Conservation (phyloP, 306 rosid genomes). For the Quercus wislizeni region DNA sequence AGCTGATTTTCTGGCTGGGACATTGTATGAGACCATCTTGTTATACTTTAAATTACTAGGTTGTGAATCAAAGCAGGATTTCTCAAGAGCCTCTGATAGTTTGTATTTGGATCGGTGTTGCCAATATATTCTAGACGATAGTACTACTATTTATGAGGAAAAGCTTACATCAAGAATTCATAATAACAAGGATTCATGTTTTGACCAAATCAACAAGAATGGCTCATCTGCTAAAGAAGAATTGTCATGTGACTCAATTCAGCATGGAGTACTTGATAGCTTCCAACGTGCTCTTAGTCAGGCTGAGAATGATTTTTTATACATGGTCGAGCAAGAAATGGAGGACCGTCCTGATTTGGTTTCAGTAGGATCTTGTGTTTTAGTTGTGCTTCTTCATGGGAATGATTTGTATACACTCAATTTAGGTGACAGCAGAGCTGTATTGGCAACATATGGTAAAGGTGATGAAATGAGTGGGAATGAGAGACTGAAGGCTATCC, state of each 20-base stretch:
- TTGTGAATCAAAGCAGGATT: slow-evolving; percentile 51
- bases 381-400: slow-evolving; percentile 83
- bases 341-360: slow-evolving; percentile 95
- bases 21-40: slow-evolving; percentile 81
- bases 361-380: slow-evolving; percentile 92
- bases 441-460: slow-evolving; percentile 57
- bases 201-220: slow-evolving; percentile 25
- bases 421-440: slow-evolving; percentile 95
- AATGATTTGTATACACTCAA: slow-evolving; percentile 81
- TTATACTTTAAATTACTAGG: slow-evolving; percentile 56
- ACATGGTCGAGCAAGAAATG: slow-evolving; percentile 99
- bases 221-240: slow-evolving; percentile 25
- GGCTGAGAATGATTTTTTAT: slow-evolving; percentile 83
- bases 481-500: slow-evolving; percentile 59
- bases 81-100: slow-evolving; percentile 22
- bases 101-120: slow-evolving; percentile 33
- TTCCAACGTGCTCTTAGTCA: slow-evolving; percentile 67
- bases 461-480: slow-evolving; percentile 27
- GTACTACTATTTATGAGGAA: slow-evolving; percentile 21
- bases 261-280: slow-evolving; percentile 67
- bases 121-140: slow-evolving; percentile 29
- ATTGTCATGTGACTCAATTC: slow-evolving; percentile 33
- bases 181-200: slow-evolving; percentile 17
- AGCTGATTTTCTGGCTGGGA: slow-evolving; percentile 96
- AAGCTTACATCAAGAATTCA: slow-evolving; percentile 24